These are phyloP conservation scores for Stephania yunnanensis DNA, from an alignment of 164 flowering plant genomes.

Conservation along the genomic window DNA sequence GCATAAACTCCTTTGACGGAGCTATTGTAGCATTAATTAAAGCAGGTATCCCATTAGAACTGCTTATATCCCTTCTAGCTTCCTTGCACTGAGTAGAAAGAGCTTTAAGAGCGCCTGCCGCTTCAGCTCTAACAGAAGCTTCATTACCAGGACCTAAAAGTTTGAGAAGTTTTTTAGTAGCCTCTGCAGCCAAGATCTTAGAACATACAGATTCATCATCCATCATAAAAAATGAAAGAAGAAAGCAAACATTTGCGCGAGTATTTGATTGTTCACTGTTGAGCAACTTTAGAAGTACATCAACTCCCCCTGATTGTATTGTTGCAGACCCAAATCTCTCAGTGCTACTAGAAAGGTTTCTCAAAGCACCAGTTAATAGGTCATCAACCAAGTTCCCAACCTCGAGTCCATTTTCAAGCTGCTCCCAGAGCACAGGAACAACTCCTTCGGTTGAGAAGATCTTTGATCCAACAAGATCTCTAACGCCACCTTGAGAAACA, in stretches of 20 bases:
- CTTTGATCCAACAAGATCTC: conserved; percentile 93
- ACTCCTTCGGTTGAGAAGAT: conserved; percentile 98
- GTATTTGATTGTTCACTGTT: conserved; percentile 60
- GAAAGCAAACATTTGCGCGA: conserved; percentile 92
- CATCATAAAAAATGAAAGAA: conserved; percentile 91
- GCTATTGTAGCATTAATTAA: conserved; percentile 99
- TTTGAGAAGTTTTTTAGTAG: conserved; percentile 81
- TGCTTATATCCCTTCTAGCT: conserved; percentile 77
- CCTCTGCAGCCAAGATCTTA: conserved; percentile 63
- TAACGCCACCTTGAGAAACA: conserved; percentile 88
- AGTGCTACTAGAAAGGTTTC: conserved; percentile 71
- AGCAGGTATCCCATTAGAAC: conserved; percentile 79
- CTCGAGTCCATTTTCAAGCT: conserved; percentile 62
- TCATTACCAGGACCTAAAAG: conserved; percentile 39
- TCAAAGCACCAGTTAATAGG: conserved; percentile 81
- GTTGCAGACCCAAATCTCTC: conserved; percentile 88
- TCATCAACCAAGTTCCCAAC: conserved; percentile 65
- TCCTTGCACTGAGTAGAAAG: conserved; percentile 93
- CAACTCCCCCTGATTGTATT: conserved; percentile 81
- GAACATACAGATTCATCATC: conserved; percentile 87
- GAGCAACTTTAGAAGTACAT: conserved; percentile 83
- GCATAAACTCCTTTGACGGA: conserved; percentile 99
- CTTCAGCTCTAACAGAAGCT: conserved; percentile 90
- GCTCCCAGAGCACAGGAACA: conserved; percentile 90
- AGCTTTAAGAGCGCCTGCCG: conserved; percentile 93